These are phyloP conservation scores for Yarrowia sp. DNA, from an alignment of 805 yeast species.

Conservation along the genomic window DNA sequence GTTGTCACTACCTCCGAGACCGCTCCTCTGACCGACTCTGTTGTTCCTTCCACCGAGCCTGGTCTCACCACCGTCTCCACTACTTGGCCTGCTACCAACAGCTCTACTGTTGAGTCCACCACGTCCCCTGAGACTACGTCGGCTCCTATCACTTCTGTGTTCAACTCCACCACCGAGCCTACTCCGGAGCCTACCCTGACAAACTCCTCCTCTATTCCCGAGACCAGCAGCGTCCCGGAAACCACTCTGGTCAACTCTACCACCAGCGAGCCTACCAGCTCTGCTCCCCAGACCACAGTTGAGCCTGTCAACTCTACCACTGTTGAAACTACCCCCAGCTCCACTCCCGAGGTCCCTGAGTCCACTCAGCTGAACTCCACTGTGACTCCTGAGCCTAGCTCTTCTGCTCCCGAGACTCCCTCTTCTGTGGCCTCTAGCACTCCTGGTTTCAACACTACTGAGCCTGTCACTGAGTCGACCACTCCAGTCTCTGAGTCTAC, in stretches of 20 bases:
- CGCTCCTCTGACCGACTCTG: background rate
- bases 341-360: background rate
- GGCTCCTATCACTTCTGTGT: background rate
- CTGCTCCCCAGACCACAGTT: background rate
- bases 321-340: background rate
- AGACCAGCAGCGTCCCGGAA: background rate
- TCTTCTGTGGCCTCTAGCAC: too few relatives aligned
- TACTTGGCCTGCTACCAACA: background rate
- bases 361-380: background rate
- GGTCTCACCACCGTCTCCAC: slow-evolving; percentile 8
- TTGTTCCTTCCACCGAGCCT: slow-evolving; percentile 8
- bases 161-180: slow-evolving; percentile 5
- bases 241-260: background rate
- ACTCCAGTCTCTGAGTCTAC: background rate
- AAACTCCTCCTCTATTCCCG: background rate
- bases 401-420: too few relatives aligned
- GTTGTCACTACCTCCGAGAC: slow-evolving; percentile 1
- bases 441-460: slow-evolving; percentile 2
- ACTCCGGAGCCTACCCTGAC: slow-evolving; percentile 3
- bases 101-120: background rate
- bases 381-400: background rate
- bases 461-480: background rate
- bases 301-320: background rate
- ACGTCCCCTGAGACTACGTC: background rate
- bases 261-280: background rate